Base-by-base conservation (phyloP, 495 filamentous ascomycete genomes). In the Schizothecium vesticola region DNA sequence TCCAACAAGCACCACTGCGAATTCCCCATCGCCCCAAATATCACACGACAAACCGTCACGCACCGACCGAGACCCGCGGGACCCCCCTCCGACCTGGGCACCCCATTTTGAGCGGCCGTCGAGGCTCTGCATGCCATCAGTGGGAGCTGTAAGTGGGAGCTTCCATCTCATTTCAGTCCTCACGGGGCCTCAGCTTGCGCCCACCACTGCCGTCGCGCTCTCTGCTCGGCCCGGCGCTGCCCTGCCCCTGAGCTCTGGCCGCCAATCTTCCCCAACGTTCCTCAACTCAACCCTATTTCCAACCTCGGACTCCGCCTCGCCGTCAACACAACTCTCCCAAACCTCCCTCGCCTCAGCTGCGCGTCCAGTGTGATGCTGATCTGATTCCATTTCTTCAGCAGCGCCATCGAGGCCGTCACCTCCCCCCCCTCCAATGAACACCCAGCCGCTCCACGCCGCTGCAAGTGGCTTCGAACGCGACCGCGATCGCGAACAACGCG, bases 391-490 rank as follows among this genome's bases (percentile, higher is more conserved):
- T 24, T 57, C 22, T 16, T 3, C n/a, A 10, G 5, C 65, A 77
- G 75, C 74, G 73, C 68, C 73, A 67, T 69, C 64, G 43, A 63
- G 68, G 69, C 43, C 43, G 43, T 51, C 43, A 19, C 43, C 43
- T n/a, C n/a, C 64, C 65, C 68, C 63, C n/a, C 43, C 57, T 67
- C 71, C 59, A 21, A 84, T 84, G 82, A 82, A 82, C 67, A 78
- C 74, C 71, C 80, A 80, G 70, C 76, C 80, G 33, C 78, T 76
- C 23, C 80, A 81, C 69, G 67, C 59, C 68, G 79, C 71, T 61
- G 64, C 16, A n/a, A 51, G 71, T 66, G 77, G 74, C 72, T 76
- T 77, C 65, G 80, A 82, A 67, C 80, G 79, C 67, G 79, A 82
- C 55, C 75, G 72, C 69, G 75, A 77, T 26, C 65, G 68, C 19